These are phyloP conservation scores for Diplodia sapinea DNA, from an alignment of 2,329 filamentous ascomycete species.

Conservation along the genomic window DNA sequence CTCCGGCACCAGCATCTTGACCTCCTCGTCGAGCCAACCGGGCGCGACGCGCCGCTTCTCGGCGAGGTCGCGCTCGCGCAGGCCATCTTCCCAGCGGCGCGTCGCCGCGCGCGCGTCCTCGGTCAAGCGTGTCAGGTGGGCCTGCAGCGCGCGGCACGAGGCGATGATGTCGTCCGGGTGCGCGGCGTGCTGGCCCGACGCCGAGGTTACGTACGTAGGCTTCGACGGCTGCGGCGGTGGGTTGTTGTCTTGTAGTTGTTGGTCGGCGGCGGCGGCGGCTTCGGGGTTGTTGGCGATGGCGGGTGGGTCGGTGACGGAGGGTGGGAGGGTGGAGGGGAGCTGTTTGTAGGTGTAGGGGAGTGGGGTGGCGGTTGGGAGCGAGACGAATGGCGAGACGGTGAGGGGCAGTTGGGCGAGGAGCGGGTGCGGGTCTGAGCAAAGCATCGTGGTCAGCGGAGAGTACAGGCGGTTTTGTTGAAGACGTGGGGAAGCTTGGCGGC, in stretches of 20 bases:
- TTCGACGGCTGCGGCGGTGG: slow-evolving; percentile 17
- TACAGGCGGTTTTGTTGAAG: slow-evolving; percentile 15
- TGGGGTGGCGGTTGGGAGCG: slow-evolving; percentile 85
- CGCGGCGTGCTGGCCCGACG: slow-evolving; percentile 72
- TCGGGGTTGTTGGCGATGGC: slow-evolving; percentile 64
- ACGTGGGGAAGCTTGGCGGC: slow-evolving; percentile 31
- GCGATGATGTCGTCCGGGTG: slow-evolving; percentile 85
- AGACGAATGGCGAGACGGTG: slow-evolving; percentile 92
- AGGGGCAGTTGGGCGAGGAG: slow-evolving; percentile 91
- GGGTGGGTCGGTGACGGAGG: slow-evolving; percentile 63
- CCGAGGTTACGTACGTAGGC: slow-evolving; percentile 73
- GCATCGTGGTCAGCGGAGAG: slow-evolving; percentile 18
- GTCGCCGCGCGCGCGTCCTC: slow-evolving; percentile 72
- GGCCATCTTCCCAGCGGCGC: slow-evolving; percentile 70
- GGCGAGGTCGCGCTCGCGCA: slow-evolving; percentile 70
- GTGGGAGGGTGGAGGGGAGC: slow-evolving; percentile 84
- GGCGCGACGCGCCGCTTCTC: slow-evolving; percentile 82
- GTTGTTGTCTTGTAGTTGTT: slow-evolving; percentile 34
- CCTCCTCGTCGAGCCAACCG: slow-evolving; percentile 77
- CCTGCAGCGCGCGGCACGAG: slow-evolving; percentile 78
- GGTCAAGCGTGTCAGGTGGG: slow-evolving; percentile 73
- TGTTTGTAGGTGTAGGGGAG: slow-evolving; percentile 95
- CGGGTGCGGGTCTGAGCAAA: slow-evolving; percentile 68
- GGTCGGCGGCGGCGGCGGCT: slow-evolving; percentile 43
- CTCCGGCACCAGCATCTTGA: slow-evolving; percentile 69